Evolutionary conservation across 176 grass and related monocot species (phyloP), one percentile per base, ranked within the genome.

Genomic region (Canna indica): DNA sequence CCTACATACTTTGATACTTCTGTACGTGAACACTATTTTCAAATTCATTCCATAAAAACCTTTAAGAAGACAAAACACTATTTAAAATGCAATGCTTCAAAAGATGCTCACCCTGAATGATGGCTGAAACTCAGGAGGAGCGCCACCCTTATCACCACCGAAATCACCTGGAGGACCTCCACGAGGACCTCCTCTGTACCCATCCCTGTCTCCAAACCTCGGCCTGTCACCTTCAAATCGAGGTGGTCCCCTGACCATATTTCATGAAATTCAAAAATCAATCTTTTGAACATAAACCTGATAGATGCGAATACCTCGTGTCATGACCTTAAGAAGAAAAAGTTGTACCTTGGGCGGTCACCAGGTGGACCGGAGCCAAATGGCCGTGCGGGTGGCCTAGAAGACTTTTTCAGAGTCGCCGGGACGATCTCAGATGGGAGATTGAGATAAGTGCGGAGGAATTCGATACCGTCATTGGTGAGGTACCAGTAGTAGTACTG

Each of bases 401-500:
- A 73, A 70, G 91, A 96, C 76, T 96, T 96, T 67, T 96, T 96
- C 60, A 96, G 83, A 0, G 91, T 96, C 5, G 88, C 85, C 22
- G 92, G 92, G 50, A 96, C 92, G 1, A 96, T 96, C 81, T 96
- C 93, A 29, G 93, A 97, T 3, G 93, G 93, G 24, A 97, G 89
- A 73, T 97, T 97, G 24, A 97, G 86, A 73, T 87, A 92, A 69
- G 71, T 85, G 32, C 94, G 83, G 27, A 97, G 86, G 84, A 74
- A 46, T 89, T 97, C 94, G 48, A 92, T 97, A 50, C 94, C 94
- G 0, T 97, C 94, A 1, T 97, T 97, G 77, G 93, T 97, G 38
- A 97, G 88, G 72, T 92, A 97, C 93, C 93, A 97, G 84, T 97
- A 97, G 74, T 97, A 97, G 64, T 87, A 73, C 77, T 92, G 88